phyloP scores from a whole-genome alignment of 2,329 filamentous ascomycete species.

The Aspergillus tanneri region DNA sequence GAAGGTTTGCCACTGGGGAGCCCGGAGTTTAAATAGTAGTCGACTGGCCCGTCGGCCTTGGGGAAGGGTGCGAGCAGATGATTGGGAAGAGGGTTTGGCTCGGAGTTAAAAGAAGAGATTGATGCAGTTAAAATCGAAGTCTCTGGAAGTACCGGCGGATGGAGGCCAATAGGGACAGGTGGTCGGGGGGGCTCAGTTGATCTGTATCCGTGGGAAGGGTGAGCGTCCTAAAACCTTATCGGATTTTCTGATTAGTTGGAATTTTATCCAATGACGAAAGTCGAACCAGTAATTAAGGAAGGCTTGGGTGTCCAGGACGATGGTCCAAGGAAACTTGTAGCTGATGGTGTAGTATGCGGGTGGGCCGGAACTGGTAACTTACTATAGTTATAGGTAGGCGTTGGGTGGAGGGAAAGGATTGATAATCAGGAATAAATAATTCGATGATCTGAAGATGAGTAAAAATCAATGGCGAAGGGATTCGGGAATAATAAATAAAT shows the following conservation, averaged over 20 bases:
- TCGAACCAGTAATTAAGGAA: background rate
- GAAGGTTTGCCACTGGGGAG: slow-evolving; percentile 31
- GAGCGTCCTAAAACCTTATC: slow-evolving; percentile 3
- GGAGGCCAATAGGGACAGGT: slow-evolving; percentile 1
- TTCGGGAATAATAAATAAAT: background rate
- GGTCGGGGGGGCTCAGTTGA: slow-evolving; percentile 4
- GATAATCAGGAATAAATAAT: background rate
- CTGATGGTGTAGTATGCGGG: too few relatives aligned
- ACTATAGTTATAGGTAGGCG: background rate
- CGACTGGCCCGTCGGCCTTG: slow-evolving; percentile 22
- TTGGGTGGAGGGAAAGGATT: background rate
- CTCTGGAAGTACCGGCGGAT: slow-evolving; percentile 30
- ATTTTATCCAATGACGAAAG: slow-evolving; percentile 7
- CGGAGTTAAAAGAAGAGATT: slow-evolving; percentile 7
- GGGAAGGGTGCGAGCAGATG: slow-evolving; percentile 24
- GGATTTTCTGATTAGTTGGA: slow-evolving; percentile 9
- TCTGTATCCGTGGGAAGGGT: slow-evolving; percentile 7
- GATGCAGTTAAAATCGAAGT: slow-evolving; percentile 21
- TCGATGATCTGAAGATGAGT: background rate
- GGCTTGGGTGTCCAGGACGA: background rate
- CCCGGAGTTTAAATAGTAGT: slow-evolving; percentile 31
- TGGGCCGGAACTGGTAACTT: background rate
- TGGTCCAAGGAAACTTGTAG: background rate
- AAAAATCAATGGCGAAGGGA: background rate
- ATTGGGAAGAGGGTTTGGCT: slow-evolving; percentile 18